Percentiles rank a stretch among this genome's conserved stretches.
Conservation (phyloP, 2,329 filamentous ascomycete genomes). For the Botrytis elliptica region DNA sequence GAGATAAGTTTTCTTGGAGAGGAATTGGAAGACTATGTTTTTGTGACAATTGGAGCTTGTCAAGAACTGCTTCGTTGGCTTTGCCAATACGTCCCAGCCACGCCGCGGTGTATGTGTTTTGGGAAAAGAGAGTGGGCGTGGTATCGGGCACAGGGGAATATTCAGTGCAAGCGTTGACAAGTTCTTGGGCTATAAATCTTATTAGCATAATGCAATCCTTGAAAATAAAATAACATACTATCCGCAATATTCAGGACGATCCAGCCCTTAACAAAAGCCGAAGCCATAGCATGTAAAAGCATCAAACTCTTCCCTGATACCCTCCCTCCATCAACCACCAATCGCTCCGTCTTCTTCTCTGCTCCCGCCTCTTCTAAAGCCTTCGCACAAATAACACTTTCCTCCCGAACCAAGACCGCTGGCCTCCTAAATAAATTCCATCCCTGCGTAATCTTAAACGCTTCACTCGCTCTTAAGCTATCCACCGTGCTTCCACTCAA, state of each 20-base stretch:
- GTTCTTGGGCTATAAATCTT: constrained; percentile 64
- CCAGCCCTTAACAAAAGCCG: constrained; percentile 81
- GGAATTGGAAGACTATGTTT: constrained; percentile 59
- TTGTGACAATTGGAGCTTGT: constrained; percentile 48
- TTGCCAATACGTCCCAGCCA: constrained; percentile 71
- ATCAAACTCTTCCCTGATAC: constrained; percentile 85
- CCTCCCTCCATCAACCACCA: constrained; percentile 71
- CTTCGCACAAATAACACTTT: constrained; percentile 71
- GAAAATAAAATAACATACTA: constrained; percentile 52
- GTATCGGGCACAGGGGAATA: constrained; percentile 69
- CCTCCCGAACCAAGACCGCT: constrained; percentile 71
- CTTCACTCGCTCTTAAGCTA: constrained; percentile 76
- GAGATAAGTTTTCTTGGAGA: constrained; percentile 56
- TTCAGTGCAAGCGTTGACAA: constrained; percentile 76
- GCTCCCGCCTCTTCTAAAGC: constrained; percentile 57
- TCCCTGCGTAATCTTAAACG: constrained; percentile 85
- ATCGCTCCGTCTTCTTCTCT: constrained; percentile 56
- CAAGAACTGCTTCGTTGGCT: constrained; percentile 68
- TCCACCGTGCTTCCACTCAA: constrained; percentile 72
- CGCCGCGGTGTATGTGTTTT: constrained; percentile 73
- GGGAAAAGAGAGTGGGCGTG: constrained; percentile 63
- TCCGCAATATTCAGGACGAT: constrained; percentile 87
- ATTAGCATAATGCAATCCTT: constrained; percentile 23
- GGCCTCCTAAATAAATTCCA: constrained; percentile 86
- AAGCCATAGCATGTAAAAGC: constrained; percentile 77